Percentiles rank a stretch among this genome's conserved stretches.
phyloP scores from a whole-genome alignment of 169 alveolate genomes.

The Plasmodium fragile region DNA sequence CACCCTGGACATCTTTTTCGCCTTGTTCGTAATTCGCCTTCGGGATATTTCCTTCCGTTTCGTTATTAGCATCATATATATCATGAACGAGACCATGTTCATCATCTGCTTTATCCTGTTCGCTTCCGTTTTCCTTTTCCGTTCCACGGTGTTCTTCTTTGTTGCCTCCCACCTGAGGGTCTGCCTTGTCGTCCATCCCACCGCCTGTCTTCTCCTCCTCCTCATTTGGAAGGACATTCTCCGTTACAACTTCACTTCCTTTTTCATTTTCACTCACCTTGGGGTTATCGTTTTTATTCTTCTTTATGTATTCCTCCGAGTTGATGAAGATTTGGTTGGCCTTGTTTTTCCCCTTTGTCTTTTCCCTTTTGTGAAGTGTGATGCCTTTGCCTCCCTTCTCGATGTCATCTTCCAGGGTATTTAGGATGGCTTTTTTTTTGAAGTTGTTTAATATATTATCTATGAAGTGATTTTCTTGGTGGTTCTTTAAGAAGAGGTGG shows the following conservation, averaged over 20 bases:
- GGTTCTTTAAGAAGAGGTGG: slow-evolving; percentile 38
- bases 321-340: slow-evolving; percentile 15
- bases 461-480: slow-evolving; percentile 50
- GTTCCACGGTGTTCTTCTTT: neutral
- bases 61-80: neutral
- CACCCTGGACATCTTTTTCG: neutral
- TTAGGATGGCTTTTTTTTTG: slow-evolving; percentile 64
- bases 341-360: slow-evolving; percentile 17
- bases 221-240: neutral
- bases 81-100: neutral
- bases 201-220: neutral
- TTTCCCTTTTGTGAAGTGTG: slow-evolving; percentile 15
- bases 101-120: neutral
- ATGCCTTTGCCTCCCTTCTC: slow-evolving; percentile 19
- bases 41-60: neutral
- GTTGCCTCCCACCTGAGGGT: neutral
- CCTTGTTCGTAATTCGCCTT: neutral
- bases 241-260: neutral
- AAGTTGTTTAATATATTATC: slow-evolving; percentile 66
- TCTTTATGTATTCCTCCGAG: slow-evolving; percentile 37
- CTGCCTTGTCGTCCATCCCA: neutral
- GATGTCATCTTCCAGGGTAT: slow-evolving; percentile 65
- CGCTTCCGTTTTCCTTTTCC: neutral
- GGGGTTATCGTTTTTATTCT: slow-evolving; percentile 1
- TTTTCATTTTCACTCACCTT: neutral